Percentiles rank a stretch among this genome's conserved stretches.
Conservation (phyloP, 805 yeast species). For the Scheffersomyces coipomensis region DNA sequence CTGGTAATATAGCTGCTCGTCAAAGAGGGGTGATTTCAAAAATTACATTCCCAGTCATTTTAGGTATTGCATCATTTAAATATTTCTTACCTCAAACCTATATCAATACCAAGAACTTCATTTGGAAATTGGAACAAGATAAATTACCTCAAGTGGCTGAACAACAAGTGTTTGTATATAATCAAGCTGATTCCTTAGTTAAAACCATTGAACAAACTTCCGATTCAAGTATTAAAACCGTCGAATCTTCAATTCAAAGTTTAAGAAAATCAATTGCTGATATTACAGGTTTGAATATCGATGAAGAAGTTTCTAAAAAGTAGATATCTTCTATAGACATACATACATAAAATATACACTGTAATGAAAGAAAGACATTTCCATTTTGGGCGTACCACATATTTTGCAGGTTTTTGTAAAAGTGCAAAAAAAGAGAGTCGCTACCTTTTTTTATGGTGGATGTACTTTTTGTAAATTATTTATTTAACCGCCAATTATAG, state of each 20-base stretch:
- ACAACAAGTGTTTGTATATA: conserved; percentile 52
- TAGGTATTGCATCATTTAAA: conserved; percentile 65
- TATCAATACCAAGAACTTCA: conserved; percentile 53
- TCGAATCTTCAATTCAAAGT: conserved; percentile 35
- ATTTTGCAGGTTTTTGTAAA: too few relatives aligned
- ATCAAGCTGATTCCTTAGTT: conserved; percentile 45
- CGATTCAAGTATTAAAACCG: conserved; percentile 31
- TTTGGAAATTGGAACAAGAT: conserved; percentile 60
- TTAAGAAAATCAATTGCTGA: conserved; percentile 47
- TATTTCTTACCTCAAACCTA: conserved; percentile 74
- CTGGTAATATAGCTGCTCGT: conserved; percentile 75
- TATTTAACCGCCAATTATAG: too few relatives aligned
- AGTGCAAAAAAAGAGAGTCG: too few relatives aligned
- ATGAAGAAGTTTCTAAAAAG: conserved; percentile 56
- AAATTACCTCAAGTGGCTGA: conserved; percentile 63
- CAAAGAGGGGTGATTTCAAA: conserved; percentile 58
- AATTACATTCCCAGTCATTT: conserved; percentile 52
- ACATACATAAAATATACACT: too few relatives aligned
- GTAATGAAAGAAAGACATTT: too few relatives aligned
- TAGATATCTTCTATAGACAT: too few relatives aligned
- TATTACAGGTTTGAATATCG: conserved; percentile 67
- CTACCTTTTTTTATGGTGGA: too few relatives aligned
- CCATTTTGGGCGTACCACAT: too few relatives aligned
- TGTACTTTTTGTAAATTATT: too few relatives aligned
- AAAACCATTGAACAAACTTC: conserved; percentile 44